phyloP scores from a whole-genome alignment of 768 basidiomycete genomes.

The Lyophyllum atratum region DNA sequence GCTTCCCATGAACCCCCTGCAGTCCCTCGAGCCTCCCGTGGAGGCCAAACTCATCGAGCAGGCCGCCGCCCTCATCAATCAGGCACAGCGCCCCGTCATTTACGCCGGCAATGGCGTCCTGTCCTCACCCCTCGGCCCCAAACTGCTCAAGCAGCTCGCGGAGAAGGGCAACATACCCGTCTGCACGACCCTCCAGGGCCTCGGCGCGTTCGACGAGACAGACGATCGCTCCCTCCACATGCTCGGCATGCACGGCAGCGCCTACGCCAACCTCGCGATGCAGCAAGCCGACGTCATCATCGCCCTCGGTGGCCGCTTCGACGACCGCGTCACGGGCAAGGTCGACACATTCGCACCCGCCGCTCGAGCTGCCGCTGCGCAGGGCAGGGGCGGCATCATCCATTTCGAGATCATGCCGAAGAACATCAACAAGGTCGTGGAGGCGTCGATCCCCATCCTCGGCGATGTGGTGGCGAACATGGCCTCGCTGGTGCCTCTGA shows the following conservation, averaged over 20 bases:
- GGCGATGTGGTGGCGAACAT: constrained; percentile 92
- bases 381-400: constrained; percentile 93
- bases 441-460: constrained; percentile 90
- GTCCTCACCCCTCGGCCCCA: constrained; percentile 77
- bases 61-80: constrained; percentile 90
- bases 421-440: constrained; percentile 98
- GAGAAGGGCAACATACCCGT: constrained; percentile 94
- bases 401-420: constrained; percentile 99
- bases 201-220: constrained; percentile 94
- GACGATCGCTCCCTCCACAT: constrained; percentile 88
- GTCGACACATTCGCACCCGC: constrained; percentile 89
- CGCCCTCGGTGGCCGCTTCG: constrained; percentile 94
- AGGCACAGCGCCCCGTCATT: constrained; percentile 86
- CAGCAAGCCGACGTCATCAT: constrained; percentile 98
- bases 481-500: constrained; percentile 77
- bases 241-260: constrained; percentile 98
- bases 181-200: constrained; percentile 93
- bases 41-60: constrained; percentile 72
- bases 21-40: constrained; percentile 52
- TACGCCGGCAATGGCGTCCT: constrained; percentile 94
- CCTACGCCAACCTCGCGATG: constrained; percentile 98
- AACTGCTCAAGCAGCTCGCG: constrained; percentile 75
- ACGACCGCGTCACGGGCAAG: constrained; percentile 96
- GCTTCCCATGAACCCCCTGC: constrained; percentile 75
- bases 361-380: constrained; percentile 80